Base-by-base conservation (phyloP, 495 filamentous ascomycete species). In the Neurospora sp. region DNA sequence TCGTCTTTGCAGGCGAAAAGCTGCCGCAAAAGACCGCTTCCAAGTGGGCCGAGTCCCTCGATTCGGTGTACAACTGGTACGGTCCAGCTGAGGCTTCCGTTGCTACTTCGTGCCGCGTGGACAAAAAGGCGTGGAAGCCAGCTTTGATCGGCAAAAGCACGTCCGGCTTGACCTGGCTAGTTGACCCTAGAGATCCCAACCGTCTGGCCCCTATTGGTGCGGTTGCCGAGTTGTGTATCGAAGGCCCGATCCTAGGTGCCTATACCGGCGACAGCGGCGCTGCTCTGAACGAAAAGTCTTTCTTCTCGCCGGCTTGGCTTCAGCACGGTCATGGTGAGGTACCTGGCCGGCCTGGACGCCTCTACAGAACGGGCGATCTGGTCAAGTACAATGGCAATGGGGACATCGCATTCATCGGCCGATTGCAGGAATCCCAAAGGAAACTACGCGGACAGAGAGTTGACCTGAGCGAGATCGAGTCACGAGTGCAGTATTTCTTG, bases 381-480 rank as follows among this genome's bases (percentile, higher is more conserved):
- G 81, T 86, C 2, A 81, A 84, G 4, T 90, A 89, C 76, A 86
- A 89, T 74, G 87, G 88, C 3, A 76, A 77, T 1, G 77, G 76
- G 2, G 85, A 81, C 2, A 80, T 77, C 44, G 70, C 82, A 8
- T 81, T 78, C 71, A 70, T 82, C 35, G 79, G 82, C 27, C 76
- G 82, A 0, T 44, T 44, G 18, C 82, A 82, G 66, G 78, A 83
- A 60, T 75, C 76, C n/a, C 83, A 84, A 71, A 80, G 83, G 54
- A 83, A 84, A 75, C 72, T 83, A 4, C 76, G 78, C 35, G 82
- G 83, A 2, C 81, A 83, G 70, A 77, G 83, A 6, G 76, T 84
- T 7, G 82, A 84, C 75, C 73, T 83, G 40, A 78, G 76, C 10
- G 82, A 84, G 73, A 82, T 84, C 20, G 82, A 84, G 72, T 74